A percentile compares a stretch with the other conserved stretches of the same genome.
These are phyloP conservation scores for Bocquillonia castaneifolia DNA, from an alignment of 441 rosid species.

Conservation along the genomic window DNA sequence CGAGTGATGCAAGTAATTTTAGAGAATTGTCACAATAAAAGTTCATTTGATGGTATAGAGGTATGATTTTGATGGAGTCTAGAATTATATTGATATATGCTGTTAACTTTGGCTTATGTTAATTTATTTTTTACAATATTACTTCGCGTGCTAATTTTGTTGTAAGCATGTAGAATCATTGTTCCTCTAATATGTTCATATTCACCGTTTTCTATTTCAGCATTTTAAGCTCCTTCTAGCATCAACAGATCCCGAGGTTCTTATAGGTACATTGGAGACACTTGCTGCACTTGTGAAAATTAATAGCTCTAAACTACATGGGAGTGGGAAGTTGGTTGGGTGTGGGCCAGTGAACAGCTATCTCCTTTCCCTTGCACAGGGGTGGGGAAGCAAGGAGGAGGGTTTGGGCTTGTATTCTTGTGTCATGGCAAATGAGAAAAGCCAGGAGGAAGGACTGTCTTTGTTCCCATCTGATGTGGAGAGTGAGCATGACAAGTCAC, in stretches of 20 bases:
- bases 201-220: slow-evolving; percentile 40
- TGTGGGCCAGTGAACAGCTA: slow-evolving; percentile 80
- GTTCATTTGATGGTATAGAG: slow-evolving; percentile 93
- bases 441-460: slow-evolving; percentile 78
- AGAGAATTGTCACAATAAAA: slow-evolving; percentile 91
- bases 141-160: neutral
- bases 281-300: slow-evolving; percentile 86
- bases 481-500: slow-evolving; percentile 55
- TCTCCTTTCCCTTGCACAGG: slow-evolving; percentile 89
- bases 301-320: slow-evolving; percentile 85
- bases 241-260: slow-evolving; percentile 93
- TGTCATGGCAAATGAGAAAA: slow-evolving; percentile 83
- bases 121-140: neutral
- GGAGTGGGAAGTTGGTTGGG: slow-evolving; percentile 78
- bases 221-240: slow-evolving; percentile 90
- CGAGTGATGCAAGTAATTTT: slow-evolving; percentile 86
- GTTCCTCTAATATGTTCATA: slow-evolving; percentile 22
- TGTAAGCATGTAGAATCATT: slow-evolving; percentile 6
- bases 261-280: slow-evolving; percentile 84
- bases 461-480: slow-evolving; percentile 78
- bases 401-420: slow-evolving; percentile 96
- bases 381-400: slow-evolving; percentile 99
- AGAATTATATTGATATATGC: neutral
- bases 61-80: slow-evolving; percentile 37
- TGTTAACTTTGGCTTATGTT: neutral